Base-by-base conservation (phyloP, 2,329 filamentous ascomycete genomes). In the Ilyonectria mors-panacis region DNA sequence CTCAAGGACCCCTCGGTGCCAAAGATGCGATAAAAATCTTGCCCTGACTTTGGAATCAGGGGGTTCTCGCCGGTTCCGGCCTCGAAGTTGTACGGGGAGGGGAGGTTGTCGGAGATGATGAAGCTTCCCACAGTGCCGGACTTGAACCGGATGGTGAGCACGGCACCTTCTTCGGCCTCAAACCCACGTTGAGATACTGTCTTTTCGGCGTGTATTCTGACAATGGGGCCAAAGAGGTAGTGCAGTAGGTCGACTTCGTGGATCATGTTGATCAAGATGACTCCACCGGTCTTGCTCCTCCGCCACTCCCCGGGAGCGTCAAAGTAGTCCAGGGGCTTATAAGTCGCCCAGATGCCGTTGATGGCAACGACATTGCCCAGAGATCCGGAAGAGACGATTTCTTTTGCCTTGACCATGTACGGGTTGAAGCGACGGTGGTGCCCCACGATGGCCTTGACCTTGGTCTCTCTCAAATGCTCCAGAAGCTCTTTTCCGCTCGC, bases 341-440 rank as follows among this genome's bases (percentile, higher is more conserved):
- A 82, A 0, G 84, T 74, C 0, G 84, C 81, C 88, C 88, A 91
- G 0, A 88, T 78, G 0, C 87, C 87, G 57, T 84, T 87, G 4
- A 90, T 75, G 1, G 88, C 88, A 12, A 88, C 81, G 2, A 86
- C 67, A 0, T 69, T 72, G 0, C 88, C 88, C 0, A 90, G 79
- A 0, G 75, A 76, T 0, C 80, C 78, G 0, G 79, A 73, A 0
- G 76, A 70, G 1, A 90, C 69, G 1, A 82, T 77, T 15, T 81
- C 69, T 67, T 88, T 89, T 0, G 87, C 81, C 2, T 84, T 81
- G 6, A 82, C 76, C 6, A 88, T 82, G 73, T 87, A 88, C 0
- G 85, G 85, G 70, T 90, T 89, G 78, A 90, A 90, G 3, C 88
- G 83, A 10, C 88, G 82, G 72, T 90, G 88, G 68, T 90, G 88